Base-by-base conservation (phyloP, 208 protist species). In the Kentomonas sorsogonicus region DNA sequence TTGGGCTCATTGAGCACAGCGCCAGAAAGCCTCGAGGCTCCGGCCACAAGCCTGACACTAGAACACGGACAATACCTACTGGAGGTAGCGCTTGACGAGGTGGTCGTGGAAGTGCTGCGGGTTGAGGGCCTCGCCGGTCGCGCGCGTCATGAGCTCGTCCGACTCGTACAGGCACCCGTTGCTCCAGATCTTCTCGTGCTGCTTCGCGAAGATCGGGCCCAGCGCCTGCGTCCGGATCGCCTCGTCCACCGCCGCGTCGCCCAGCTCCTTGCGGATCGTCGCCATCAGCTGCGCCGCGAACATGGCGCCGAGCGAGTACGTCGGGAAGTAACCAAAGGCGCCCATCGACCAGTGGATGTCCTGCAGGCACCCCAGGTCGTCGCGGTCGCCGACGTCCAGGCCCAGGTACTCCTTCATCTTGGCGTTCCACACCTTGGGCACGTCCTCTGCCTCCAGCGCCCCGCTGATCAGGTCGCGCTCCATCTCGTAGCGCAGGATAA, bases 401-500 rank as follows among this genome's bases (percentile, higher is more conserved):
- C 83, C 87, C 4, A 95, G 63, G 65, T 94, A 93, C 38, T 64
- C 63, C 65, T 92, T 74, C 82, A 95, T 93, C 71, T 93, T 92
- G 23, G 69, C 71, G 50, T 88, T 87, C 87, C 88, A 94, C 47
- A 83, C 76, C 7, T 56, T 56, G 20, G 89, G 87, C 36, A 97
- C 63, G 26, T 93, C 87, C 31, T 85, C 83, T 5, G 73, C 81
- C 58, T 83, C 68, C 45, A 94, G 65, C 29, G 71, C 81, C 16
- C 83, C 89, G 38, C 89, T 72, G 25, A 97, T 79, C 11, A 97
- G 58, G 43, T 66, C 83, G 27, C 77, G 72, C 71, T 97, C 89
- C 27, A 97, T 89, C 41, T 94, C 87, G 70, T 85, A 95, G 34
- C 92, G 75, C 40, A 97, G 57, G 45, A 95, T 89, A 36, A 97